These are phyloP conservation scores for Euphorbia lathyris DNA, from an alignment of 345 rosid species.

Conservation along the genomic window DNA sequence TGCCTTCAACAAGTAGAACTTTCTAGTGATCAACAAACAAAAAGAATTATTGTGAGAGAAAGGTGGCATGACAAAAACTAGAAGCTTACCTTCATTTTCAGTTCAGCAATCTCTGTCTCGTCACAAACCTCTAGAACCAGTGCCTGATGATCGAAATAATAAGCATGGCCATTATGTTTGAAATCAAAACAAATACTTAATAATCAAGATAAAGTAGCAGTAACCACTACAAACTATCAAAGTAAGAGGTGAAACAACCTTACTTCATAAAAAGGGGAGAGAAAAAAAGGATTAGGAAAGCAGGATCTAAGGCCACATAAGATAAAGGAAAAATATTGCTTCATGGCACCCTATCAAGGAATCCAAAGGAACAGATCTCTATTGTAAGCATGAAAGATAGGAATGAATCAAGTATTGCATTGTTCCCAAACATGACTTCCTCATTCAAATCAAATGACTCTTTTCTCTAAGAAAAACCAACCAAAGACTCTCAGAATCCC, in stretches of 20 bases:
- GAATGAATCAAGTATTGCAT: too few relatives aligned
- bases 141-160: conserved; percentile 42
- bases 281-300: background rate
- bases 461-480: too few relatives aligned
- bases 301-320: too few relatives aligned
- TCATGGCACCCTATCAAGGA: background rate
- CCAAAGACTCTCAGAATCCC: too few relatives aligned
- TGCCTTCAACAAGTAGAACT: background rate
- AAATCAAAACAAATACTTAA: conserved; percentile 3
- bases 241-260: background rate
- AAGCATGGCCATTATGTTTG: conserved; percentile 12
- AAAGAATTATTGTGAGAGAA: background rate
- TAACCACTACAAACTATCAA: conserved; percentile 1
- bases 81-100: conserved; percentile 72
- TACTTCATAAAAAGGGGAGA: background rate
- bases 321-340: too few relatives aligned
- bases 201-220: conserved; percentile 2
- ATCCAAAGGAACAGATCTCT: background rate
- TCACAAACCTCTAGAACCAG: conserved; percentile 86
- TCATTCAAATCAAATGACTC: too few relatives aligned
- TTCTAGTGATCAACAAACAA: background rate
- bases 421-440: too few relatives aligned
- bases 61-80: conserved; percentile 10
- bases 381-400: background rate
- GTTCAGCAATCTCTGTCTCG: conserved; percentile 89